Evolutionary conservation across 2,329 filamentous ascomycete genomes (phyloP).

Genomic region (Lachnellula hyalina): DNA sequence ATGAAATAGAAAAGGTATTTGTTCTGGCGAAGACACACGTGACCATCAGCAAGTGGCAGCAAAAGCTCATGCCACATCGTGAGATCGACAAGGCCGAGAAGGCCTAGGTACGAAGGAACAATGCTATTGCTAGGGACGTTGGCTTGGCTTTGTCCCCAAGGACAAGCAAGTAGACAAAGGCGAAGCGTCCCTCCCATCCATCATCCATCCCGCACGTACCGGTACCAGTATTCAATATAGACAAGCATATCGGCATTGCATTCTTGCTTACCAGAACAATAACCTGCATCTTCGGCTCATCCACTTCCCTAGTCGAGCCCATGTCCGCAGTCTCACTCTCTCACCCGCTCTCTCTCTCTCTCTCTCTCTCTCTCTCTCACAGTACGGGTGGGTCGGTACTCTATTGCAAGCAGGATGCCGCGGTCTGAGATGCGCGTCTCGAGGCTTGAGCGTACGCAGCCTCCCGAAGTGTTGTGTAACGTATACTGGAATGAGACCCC

Average conservation of each 20-base stretch:
- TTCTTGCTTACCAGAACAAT: constrained; percentile 8
- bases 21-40: neutral
- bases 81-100: neutral
- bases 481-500: too few species aligned
- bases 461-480: neutral
- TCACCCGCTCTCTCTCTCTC: neutral
- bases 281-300: constrained; percentile 3
- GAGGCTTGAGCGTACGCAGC: neutral
- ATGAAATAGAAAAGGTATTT: neutral
- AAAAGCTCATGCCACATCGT: neutral
- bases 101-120: too few species aligned
- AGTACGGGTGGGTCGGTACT: neutral
- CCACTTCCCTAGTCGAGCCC: neutral
- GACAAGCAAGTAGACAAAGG: too few species aligned
- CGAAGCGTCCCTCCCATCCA: too few species aligned
- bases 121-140: too few species aligned
- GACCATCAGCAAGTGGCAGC: neutral
- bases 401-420: neutral
- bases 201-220: too few species aligned
- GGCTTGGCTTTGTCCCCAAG: too few species aligned
- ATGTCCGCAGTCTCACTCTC: neutral
- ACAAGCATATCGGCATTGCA: too few species aligned
- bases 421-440: neutral
- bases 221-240: too few species aligned
- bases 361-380: neutral